These are phyloP conservation scores for Vaccinium vitisidaea DNA, from an alignment of 148 eudicot species.

Conservation along the genomic window DNA sequence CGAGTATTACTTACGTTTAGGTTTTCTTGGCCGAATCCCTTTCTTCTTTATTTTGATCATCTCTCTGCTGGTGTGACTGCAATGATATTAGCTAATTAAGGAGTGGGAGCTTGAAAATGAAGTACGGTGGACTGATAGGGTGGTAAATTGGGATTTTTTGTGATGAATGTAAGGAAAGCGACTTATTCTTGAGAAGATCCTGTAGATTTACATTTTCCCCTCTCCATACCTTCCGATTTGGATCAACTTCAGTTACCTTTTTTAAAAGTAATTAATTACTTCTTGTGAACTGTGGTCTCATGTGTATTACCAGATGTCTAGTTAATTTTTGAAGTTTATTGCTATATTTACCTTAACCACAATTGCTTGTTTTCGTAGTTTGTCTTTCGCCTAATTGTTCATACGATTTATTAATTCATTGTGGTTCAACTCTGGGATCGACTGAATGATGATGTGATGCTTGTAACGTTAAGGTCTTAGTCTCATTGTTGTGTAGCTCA, in stretches of 20 bases:
- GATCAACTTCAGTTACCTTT: not conserved
- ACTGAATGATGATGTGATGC: not conserved
- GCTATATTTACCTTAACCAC: not conserved
- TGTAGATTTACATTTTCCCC: not conserved
- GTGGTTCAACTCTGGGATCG: not conserved
- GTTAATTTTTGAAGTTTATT: not conserved
- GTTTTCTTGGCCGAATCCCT: not conserved
- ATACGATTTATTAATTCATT: not conserved
- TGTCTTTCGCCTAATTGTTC: not conserved
- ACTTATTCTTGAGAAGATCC: not conserved
- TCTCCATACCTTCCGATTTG: not conserved
- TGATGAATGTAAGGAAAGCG: not conserved
- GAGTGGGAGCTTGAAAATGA: constrained; percentile 1
- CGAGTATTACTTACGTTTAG: too few relatives aligned
- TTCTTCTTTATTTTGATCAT: not conserved
- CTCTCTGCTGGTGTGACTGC: not conserved
- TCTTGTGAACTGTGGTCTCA: not conserved
- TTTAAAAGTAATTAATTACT: not conserved
- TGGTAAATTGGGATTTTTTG: not conserved
- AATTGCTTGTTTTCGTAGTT: not conserved
- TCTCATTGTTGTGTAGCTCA: not conserved
- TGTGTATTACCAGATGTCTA: not conserved
- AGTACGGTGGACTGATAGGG: not conserved
- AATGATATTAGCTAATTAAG: not conserved
- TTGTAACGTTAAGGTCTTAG: not conserved